A percentile compares a stretch with the other conserved stretches of the same genome.
phyloP scores from a whole-genome alignment of 116 monocot genomes.

The Papilionanthe hybrid region DNA sequence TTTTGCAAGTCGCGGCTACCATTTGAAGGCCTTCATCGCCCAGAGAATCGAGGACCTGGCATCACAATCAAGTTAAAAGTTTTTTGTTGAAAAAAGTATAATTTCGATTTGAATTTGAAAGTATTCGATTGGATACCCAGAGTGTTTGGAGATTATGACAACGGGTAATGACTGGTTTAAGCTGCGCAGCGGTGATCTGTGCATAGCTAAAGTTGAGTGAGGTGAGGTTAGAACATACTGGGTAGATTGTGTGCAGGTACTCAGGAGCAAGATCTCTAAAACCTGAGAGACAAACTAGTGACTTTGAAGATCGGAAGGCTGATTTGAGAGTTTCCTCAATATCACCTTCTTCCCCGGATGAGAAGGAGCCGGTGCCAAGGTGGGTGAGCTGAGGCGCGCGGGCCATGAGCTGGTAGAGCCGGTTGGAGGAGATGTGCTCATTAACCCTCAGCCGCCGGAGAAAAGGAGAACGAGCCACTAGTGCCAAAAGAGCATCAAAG shows the following conservation, averaged over 20 bases:
- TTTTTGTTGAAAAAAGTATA: background rate
- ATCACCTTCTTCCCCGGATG: conserved; percentile 8
- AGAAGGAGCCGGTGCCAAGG: conserved; percentile 77
- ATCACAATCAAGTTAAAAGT: background rate
- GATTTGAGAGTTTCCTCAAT: conserved; percentile 19
- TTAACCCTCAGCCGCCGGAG: conserved; percentile 58
- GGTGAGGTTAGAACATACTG: conserved; percentile 39
- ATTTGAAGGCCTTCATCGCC: conserved; percentile 73
- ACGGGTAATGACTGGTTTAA: conserved; percentile 35
- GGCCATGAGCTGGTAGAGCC: conserved; percentile 64
- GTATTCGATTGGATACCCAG: conserved; percentile 36
- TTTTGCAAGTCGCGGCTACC: conserved; percentile 62
- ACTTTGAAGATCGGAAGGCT: conserved; percentile 26
- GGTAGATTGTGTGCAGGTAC: conserved; percentile 46
- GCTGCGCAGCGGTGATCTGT: conserved; percentile 25
- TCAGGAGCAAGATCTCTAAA: conserved; percentile 31
- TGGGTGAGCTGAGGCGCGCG: conserved; percentile 70
- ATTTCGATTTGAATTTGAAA: background rate
- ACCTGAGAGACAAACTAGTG: conserved; percentile 37
- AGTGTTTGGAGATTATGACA: conserved; percentile 51
- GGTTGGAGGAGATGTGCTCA: conserved; percentile 37
- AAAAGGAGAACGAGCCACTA: conserved; percentile 57
- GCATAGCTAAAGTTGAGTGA: conserved; percentile 56
- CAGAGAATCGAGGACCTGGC: conserved; percentile 72
- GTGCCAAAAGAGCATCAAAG: conserved; percentile 62